phyloP scores from a whole-genome alignment of 768 basidiomycete species.

The Mycena vulgaris region DNA sequence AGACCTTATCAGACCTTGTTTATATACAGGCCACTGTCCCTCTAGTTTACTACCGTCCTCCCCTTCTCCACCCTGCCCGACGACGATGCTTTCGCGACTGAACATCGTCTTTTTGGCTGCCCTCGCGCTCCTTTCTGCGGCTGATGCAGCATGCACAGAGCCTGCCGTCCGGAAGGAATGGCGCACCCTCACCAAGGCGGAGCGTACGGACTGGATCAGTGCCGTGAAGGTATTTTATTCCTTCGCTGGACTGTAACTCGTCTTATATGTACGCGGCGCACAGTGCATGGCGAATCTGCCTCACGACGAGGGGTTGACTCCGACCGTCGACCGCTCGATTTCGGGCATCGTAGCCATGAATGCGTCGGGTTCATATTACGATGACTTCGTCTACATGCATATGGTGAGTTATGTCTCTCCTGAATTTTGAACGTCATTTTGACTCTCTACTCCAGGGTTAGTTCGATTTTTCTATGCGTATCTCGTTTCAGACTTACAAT shows the following conservation, averaged over 20 bases:
- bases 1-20: no score
- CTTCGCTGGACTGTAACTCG: neutral
- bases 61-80: no score
- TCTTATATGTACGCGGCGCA: neutral
- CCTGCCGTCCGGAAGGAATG: conserved; percentile 42
- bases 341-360: conserved; percentile 37
- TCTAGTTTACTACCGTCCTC: no score
- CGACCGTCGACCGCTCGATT: conserved; percentile 27
- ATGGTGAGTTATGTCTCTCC: conserved; percentile 1
- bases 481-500: neutral
- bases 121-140: neutral
- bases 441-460: conserved; percentile 1
- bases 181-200: conserved; percentile 34
- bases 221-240: conserved; percentile 28
- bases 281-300: conserved; percentile 41
- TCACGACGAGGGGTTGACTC: conserved; percentile 30
- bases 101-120: neutral
- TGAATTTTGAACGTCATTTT: neutral
- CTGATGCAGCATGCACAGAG: conserved; percentile 21
- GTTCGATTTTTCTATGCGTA: neutral
- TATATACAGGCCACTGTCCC: no score
- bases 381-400: conserved; percentile 34
- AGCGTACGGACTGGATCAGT: conserved; percentile 37
- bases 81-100: neutral
- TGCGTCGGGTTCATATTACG: conserved; percentile 39